Evolutionary conservation across 352 stramenopile genomes (phyloP), one percentile per base, ranked within the genome.

Genomic region (Pythium vanterpoolii): DNA sequence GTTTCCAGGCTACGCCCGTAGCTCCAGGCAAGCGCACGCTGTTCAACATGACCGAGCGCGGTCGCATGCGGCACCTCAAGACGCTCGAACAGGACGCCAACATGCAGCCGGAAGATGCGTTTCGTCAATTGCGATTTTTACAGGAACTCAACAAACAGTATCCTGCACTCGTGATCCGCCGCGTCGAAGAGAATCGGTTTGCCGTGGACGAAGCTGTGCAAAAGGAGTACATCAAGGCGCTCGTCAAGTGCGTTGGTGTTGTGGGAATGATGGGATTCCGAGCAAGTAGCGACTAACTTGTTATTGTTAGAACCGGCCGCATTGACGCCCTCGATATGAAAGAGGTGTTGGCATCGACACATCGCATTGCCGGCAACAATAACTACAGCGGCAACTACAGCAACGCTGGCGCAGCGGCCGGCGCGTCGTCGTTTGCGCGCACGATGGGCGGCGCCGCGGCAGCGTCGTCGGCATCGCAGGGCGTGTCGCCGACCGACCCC

Each of bases 221-320:
- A 68, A 90, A 91, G 60, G 86, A 96, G 64, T 96, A 96, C 66
- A 83, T 96, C 80, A 96, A 95, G 66, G 86, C 86, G 13, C 77
- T 95, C 23, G 86, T 95, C 62, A 92, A 91, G 82, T 85, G 62
- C 38, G 75, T 64, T 19, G 11, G 11, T 8, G n/a, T 42, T 1
- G 9, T 31, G 5, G 31, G 11, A 3, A 16, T 38, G 34, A 28
- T 21, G 10, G 7, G 33, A n/a, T n/a, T n/a, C n/a, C n/a, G n/a
- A n/a, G n/a, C n/a, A n/a, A n/a, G n/a, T n/a, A n/a, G n/a, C n/a
- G n/a, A n/a, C n/a, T n/a, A n/a, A n/a, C n/a, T 39, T 42, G 24
- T 6, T 49, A 6, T 51, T 5, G 14, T 57, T 39, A 72, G 72
- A 54, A 96, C 84, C 5, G 80, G 80, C n/a, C 80, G 86, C 38